Percentiles rank a stretch among this genome's conserved stretches.
Evolutionary conservation across 768 basidiomycete species (phyloP).

Genomic region (Phaffia tasmanica): DNA sequence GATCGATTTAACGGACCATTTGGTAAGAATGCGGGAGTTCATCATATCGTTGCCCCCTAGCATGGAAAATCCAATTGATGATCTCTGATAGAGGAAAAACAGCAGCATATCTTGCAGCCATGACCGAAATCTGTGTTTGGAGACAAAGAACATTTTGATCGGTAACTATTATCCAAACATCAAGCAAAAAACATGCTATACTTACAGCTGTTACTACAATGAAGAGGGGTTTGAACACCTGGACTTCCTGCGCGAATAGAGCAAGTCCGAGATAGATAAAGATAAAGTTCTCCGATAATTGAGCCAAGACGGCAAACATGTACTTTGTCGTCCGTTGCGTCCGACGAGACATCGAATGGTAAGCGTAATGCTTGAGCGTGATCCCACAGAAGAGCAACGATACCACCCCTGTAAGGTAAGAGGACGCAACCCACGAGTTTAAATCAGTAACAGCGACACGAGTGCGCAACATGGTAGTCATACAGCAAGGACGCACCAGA

Average conservation of each 20-base stretch:
- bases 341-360: conserved; percentile 93
- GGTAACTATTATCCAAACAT: background rate
- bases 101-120: conserved; percentile 88
- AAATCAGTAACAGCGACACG: background rate
- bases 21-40: conserved; percentile 96
- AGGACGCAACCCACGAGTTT: conserved; percentile 30
- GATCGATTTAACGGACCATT: conserved; percentile 56
- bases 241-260: conserved; percentile 65
- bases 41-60: conserved; percentile 66
- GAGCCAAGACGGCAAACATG: conserved; percentile 86
- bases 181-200: background rate
- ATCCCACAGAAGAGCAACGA: conserved; percentile 97
- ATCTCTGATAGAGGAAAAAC: conserved; percentile 90
- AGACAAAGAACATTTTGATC: background rate
- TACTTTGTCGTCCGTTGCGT: conserved; percentile 92
- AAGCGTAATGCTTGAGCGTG: conserved; percentile 98
- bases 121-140: conserved; percentile 54
- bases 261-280: conserved; percentile 97
- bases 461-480: background rate
- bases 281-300: conserved; percentile 96
- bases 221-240: conserved; percentile 88
- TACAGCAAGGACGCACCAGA: conserved; percentile 36
- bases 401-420: conserved; percentile 57
- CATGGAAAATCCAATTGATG: conserved; percentile 83
- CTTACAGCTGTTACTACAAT: conserved; percentile 71